phyloP scores from a whole-genome alignment of 805 yeast genomes.

The Komagataella pastoris region DNA sequence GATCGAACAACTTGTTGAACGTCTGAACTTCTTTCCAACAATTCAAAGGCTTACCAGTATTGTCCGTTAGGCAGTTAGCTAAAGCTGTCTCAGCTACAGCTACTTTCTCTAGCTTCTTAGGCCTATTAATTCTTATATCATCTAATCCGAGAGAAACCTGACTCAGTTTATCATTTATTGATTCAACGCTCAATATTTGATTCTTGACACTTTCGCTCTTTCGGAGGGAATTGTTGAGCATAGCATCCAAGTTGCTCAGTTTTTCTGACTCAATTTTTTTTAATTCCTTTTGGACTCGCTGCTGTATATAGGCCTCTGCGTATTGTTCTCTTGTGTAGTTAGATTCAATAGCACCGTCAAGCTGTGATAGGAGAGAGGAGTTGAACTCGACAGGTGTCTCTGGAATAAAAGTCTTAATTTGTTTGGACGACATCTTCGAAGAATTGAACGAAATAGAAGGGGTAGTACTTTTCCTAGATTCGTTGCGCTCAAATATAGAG shows the following conservation, averaged over 20 bases:
- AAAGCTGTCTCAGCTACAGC: slow-evolving; percentile 35
- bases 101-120: slow-evolving; percentile 23
- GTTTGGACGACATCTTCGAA: slow-evolving; percentile 10
- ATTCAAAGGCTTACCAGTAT: slow-evolving; percentile 53
- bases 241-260: slow-evolving; percentile 33
- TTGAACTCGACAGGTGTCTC: slow-evolving; percentile 56
- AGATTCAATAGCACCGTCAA: slow-evolving; percentile 50
- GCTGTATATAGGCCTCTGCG: slow-evolving; percentile 53
- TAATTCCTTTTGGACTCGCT: slow-evolving; percentile 46
- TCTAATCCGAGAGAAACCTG: slow-evolving; percentile 20
- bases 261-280: slow-evolving; percentile 40
- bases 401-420: slow-evolving; percentile 55
- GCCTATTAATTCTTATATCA: slow-evolving; percentile 14
- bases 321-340: slow-evolving; percentile 62
- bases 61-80: slow-evolving; percentile 45
- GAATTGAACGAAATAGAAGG: too few species aligned
- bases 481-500: background rate
- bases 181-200: slow-evolving; percentile 8
- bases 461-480: background rate
- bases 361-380: slow-evolving; percentile 46
- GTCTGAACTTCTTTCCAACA: slow-evolving; percentile 73
- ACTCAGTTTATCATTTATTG: slow-evolving; percentile 19
- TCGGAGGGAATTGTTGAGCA: slow-evolving; percentile 28
- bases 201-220: slow-evolving; percentile 18
- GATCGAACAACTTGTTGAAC: slow-evolving; percentile 47